phyloP scores from a whole-genome alignment of 2,329 filamentous ascomycete genomes.

The Aspergillus sergii region DNA sequence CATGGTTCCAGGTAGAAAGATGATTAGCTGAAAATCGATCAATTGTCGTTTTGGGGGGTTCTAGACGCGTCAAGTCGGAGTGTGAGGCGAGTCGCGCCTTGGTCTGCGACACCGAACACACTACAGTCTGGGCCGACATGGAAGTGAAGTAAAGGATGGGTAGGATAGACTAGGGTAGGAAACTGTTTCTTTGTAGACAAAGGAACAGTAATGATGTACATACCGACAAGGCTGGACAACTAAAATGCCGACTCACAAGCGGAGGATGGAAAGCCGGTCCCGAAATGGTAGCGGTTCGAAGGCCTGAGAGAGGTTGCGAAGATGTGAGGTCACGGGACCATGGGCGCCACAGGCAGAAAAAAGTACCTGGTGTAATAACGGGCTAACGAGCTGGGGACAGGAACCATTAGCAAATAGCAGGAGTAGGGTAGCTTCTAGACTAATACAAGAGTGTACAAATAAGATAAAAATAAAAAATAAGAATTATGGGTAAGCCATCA shows the following conservation, averaged over 20 bases:
- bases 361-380: neutral
- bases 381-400: neutral
- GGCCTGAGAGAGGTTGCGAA: conserved; percentile 25
- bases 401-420: conserved; percentile 17
- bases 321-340: conserved; percentile 32
- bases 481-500: conserved; percentile 10
- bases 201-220: conserved; percentile 29
- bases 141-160: conserved; percentile 5
- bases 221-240: conserved; percentile 47
- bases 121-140: conserved; percentile 20
- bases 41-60: conserved; percentile 11
- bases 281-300: conserved; percentile 41
- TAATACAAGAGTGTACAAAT: neutral
- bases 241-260: conserved; percentile 43
- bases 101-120: conserved; percentile 27
- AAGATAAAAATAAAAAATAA: conserved; percentile 3
- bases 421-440: neutral
- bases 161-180: conserved; percentile 7
- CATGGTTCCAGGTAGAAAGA: neutral
- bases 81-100: conserved; percentile 25
- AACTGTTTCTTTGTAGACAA: conserved; percentile 7
- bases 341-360: conserved; percentile 21
- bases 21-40: conserved; percentile 1
- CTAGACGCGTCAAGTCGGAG: conserved; percentile 30
- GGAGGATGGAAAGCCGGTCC: conserved; percentile 39